Percentiles rank a stretch among this genome's conserved stretches.
These are phyloP conservation scores for Hypoxylon sp. DNA, from an alignment of 2,329 filamentous ascomycete genomes.

Conservation along the genomic window DNA sequence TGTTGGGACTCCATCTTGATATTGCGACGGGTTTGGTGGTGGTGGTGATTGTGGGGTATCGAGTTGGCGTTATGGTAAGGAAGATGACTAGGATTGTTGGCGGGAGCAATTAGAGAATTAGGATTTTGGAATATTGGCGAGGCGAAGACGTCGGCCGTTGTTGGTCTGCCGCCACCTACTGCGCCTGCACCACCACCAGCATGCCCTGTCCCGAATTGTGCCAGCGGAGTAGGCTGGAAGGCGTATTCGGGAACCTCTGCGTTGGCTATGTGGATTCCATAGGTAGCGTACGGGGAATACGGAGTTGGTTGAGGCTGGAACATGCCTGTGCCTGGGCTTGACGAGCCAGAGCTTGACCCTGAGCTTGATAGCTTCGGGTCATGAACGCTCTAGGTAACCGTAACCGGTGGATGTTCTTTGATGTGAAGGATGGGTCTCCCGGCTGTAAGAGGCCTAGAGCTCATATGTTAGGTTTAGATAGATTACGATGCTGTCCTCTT, in stretches of 20 bases:
- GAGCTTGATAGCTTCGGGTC: slow-evolving; percentile 44
- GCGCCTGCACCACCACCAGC: slow-evolving; percentile 38
- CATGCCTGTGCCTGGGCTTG: slow-evolving; percentile 60
- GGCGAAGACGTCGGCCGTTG: slow-evolving; percentile 47
- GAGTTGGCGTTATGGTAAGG: slow-evolving; percentile 42
- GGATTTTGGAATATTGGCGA: slow-evolving; percentile 47
- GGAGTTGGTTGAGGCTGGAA: slow-evolving; percentile 69
- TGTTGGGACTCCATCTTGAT: slow-evolving; percentile 59
- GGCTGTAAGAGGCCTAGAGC: slow-evolving; percentile 24
- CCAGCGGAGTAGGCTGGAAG: slow-evolving; percentile 52
- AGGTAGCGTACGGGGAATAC: slow-evolving; percentile 60
- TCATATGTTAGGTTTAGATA: slow-evolving; percentile 24
- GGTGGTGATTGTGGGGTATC: slow-evolving; percentile 43
- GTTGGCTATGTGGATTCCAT: slow-evolving; percentile 58
- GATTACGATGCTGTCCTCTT: slow-evolving; percentile 23
- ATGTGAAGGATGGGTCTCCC: slow-evolving; percentile 18
- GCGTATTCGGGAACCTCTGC: slow-evolving; percentile 51
- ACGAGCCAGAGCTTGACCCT: slow-evolving; percentile 45
- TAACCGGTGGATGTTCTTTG: slow-evolving; percentile 25
- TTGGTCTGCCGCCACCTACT: slow-evolving; percentile 43
- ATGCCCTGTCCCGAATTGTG: slow-evolving; percentile 49
- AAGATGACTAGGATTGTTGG: slow-evolving; percentile 46
- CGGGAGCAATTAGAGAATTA: slow-evolving; percentile 38
- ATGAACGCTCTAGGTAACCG: slow-evolving; percentile 44
- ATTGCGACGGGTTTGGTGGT: slow-evolving; percentile 40